These are phyloP conservation scores for Phytophthora pluvialis DNA, from an alignment of 352 stramenopile genomes.

Conservation along the genomic window DNA sequence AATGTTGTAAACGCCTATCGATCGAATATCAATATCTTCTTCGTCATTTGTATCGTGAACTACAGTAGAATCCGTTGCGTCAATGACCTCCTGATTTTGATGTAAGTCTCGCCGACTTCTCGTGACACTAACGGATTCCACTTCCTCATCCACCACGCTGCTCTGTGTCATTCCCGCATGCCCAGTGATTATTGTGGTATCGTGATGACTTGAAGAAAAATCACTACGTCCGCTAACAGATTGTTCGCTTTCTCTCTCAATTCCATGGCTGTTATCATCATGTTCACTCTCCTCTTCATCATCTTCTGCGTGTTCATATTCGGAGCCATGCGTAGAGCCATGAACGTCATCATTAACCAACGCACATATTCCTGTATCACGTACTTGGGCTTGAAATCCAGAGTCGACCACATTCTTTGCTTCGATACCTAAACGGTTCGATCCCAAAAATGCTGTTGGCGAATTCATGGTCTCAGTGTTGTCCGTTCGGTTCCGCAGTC, in stretches of 20 bases:
- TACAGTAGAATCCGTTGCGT: not conserved
- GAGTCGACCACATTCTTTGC: not conserved
- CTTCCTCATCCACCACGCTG: not conserved
- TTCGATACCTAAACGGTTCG: not conserved
- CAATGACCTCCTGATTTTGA: conserved; percentile 2
- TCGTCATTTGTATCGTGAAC: conserved; percentile 18
- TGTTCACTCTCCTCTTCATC: not conserved
- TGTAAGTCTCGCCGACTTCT: conserved; percentile 7
- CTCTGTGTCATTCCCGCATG: not conserved
- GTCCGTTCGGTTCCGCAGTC: conserved; percentile 16
- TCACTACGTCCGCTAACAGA: not conserved
- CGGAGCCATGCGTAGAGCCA: not conserved
- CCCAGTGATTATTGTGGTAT: not conserved
- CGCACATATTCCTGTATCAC: not conserved
- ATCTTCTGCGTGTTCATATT: not conserved
- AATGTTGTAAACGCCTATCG: conserved; percentile 65
- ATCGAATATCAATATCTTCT: conserved; percentile 47
- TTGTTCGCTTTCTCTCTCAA: not conserved
- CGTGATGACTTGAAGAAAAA: conserved; percentile 3
- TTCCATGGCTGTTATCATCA: not conserved
- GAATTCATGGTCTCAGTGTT: not conserved
- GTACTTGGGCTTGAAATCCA: not conserved
- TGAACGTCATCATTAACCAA: not conserved
- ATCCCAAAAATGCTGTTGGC: not conserved
- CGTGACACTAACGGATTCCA: not conserved